Evolutionary conservation across 352 stramenopile species (phyloP).

Genomic region (Pythium myriotylum): DNA sequence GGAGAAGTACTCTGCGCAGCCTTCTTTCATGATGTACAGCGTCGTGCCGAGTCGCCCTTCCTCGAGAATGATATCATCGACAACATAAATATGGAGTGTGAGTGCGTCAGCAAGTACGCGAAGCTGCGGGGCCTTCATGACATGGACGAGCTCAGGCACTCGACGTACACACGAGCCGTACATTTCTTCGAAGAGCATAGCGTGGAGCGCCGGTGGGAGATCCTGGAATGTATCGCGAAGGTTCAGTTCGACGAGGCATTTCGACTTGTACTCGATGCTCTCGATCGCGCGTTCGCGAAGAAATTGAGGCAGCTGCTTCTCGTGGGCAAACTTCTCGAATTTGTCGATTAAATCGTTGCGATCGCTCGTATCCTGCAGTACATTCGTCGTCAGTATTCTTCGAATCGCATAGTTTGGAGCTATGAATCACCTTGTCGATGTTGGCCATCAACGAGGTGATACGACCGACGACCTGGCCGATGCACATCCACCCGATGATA

Average conservation of each 20-base stretch:
- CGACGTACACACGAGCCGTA: conserved; percentile 38
- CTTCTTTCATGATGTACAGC: conserved; percentile 58
- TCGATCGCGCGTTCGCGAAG: conserved; percentile 57
- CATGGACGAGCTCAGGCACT: conserved; percentile 37
- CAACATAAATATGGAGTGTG: conserved; percentile 58
- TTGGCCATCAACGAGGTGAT: conserved; percentile 75
- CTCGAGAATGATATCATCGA: conserved; percentile 62
- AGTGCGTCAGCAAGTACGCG: conserved; percentile 53
- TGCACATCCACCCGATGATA: conserved; percentile 74
- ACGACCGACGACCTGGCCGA: conserved; percentile 66
- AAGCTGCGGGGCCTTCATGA: conserved; percentile 29
- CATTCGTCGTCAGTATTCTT: not conserved
- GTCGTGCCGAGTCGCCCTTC: conserved; percentile 40
- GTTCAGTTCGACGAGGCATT: conserved; percentile 51
- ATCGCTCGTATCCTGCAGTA: conserved; percentile 37
- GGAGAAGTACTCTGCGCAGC: conserved; percentile 46
- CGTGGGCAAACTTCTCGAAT: conserved; percentile 69
- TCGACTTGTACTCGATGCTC: conserved; percentile 54
- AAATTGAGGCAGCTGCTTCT: conserved; percentile 38
- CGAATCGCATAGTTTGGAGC: not conserved
- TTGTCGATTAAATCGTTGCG: conserved; percentile 50
- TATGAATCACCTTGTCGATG: conserved; percentile 40
- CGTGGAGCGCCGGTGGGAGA: conserved; percentile 39
- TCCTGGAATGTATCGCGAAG: conserved; percentile 43
- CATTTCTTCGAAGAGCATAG: conserved; percentile 56